These are phyloP conservation scores for Zoysia pacifica DNA, from an alignment of 176 grass and related monocot genomes.

Conservation along the genomic window DNA sequence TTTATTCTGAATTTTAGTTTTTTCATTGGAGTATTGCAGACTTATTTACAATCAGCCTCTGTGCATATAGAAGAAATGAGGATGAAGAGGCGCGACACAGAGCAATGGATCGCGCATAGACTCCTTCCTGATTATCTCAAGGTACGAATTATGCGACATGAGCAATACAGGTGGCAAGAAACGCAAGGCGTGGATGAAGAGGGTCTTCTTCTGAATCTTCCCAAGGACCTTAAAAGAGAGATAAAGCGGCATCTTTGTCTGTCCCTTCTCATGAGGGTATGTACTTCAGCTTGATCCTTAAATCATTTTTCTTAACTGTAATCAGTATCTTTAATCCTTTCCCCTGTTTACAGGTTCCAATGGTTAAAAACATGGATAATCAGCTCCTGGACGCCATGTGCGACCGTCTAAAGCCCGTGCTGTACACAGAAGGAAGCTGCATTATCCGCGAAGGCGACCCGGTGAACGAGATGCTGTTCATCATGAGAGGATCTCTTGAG, in stretches of 20 bases:
- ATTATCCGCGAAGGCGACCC: conserved; percentile 85
- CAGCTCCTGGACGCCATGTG: conserved; percentile 88
- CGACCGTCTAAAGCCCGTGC: conserved; percentile 76
- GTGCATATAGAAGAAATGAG: conserved; percentile 91
- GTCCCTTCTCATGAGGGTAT: conserved; percentile 82
- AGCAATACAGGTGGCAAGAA: conserved; percentile 97
- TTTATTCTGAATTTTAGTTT: conserved; percentile 21
- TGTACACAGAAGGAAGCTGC: conserved; percentile 83
- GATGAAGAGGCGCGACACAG: conserved; percentile 76
- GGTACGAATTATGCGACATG: conserved; percentile 78
- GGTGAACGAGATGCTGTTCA: conserved; percentile 92
- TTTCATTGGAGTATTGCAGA: conserved; percentile 46
- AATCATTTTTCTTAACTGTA: not conserved
- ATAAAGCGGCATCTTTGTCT: conserved; percentile 90
- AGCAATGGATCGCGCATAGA: conserved; percentile 88
- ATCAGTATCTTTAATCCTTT: not conserved
- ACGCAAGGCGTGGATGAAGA: conserved; percentile 96
- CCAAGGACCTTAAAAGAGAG: conserved; percentile 89
- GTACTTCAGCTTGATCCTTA: no score
- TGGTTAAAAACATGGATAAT: conserved; percentile 97
- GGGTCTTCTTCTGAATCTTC: conserved; percentile 76
- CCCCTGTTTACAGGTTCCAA: conserved; percentile 61
- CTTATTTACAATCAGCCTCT: conserved; percentile 86
- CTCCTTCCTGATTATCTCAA: conserved; percentile 81
- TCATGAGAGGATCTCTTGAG: conserved; percentile 86